phyloP scores from a whole-genome alignment of 805 yeast genomes.

The Starmerella khaoyaiensis region DNA sequence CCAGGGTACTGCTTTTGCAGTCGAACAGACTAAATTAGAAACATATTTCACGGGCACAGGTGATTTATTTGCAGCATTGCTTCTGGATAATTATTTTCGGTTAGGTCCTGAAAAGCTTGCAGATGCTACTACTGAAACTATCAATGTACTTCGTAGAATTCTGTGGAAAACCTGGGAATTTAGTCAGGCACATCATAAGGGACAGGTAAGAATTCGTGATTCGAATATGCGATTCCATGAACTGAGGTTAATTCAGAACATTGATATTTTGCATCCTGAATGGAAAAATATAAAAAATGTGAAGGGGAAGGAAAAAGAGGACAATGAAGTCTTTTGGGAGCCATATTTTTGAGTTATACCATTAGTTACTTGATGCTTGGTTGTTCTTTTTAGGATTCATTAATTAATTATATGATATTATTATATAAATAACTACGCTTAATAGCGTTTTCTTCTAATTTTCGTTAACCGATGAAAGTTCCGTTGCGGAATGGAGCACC shows the following conservation, averaged over 20 bases:
- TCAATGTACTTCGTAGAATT: conserved; percentile 39
- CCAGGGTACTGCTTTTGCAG: conserved; percentile 26
- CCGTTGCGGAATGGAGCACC: too few species aligned
- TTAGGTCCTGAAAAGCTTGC: conserved; percentile 24
- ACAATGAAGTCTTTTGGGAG: not conserved
- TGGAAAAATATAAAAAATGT: not conserved
- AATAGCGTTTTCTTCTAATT: not conserved
- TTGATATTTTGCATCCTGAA: conserved; percentile 25
- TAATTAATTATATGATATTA: not conserved
- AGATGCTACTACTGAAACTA: conserved; percentile 29
- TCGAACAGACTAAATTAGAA: conserved; percentile 48
- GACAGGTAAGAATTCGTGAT: conserved; percentile 34
- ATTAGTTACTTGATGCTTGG: not conserved
- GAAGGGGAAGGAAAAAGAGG: not conserved
- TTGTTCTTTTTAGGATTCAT: not conserved
- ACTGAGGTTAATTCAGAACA: conserved; percentile 50
- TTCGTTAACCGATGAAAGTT: not conserved
- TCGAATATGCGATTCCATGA: conserved; percentile 54
- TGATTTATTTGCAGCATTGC: conserved; percentile 70
- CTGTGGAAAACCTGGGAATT: conserved; percentile 22
- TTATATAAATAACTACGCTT: not conserved
- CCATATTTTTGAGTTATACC: not conserved
- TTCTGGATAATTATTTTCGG: conserved; percentile 44
- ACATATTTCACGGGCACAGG: conserved; percentile 94
- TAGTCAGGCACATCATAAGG: conserved; percentile 13